phyloP scores from a whole-genome alignment of 257 asterid genomes.

The Penstemon eatonii region DNA sequence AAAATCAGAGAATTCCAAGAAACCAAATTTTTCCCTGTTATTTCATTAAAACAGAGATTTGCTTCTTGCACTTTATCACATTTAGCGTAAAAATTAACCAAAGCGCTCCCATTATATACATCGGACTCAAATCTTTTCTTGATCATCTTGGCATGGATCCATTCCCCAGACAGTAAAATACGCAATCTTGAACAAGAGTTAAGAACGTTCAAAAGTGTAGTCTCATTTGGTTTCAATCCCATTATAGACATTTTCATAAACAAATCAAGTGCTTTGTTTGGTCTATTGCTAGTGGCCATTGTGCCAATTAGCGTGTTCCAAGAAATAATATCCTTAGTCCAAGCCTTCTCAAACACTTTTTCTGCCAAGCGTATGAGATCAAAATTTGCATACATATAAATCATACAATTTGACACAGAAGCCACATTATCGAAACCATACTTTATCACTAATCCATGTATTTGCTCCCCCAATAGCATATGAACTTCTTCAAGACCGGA shows the following conservation, averaged over 20 bases:
- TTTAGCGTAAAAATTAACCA: constrained; percentile 68
- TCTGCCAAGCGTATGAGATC: constrained; percentile 33
- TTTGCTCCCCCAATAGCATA: constrained; percentile 48
- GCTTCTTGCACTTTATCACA: constrained; percentile 55
- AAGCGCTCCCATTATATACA: constrained; percentile 57
- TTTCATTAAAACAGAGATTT: constrained; percentile 54
- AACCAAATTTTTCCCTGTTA: constrained; percentile 58
- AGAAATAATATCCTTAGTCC: constrained; percentile 56
- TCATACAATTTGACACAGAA: constrained; percentile 57
- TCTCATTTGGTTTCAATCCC: constrained; percentile 56
- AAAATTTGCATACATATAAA: constrained; percentile 57
- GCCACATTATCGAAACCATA: constrained; percentile 45
- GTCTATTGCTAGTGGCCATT: constrained; percentile 40
- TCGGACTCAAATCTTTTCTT: constrained; percentile 50
- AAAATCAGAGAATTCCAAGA: constrained; percentile 78
- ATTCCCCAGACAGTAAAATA: constrained; percentile 47
- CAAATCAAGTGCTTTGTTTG: constrained; percentile 41
- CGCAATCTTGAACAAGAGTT: constrained; percentile 49
- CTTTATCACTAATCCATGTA: constrained; percentile 61
- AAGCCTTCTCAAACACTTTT: constrained; percentile 57
- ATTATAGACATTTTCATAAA: constrained; percentile 45
- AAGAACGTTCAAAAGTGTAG: constrained; percentile 47
- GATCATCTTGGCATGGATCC: constrained; percentile 56
- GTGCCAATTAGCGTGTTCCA: constrained; percentile 68
- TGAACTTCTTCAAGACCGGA: constrained; percentile 42